phyloP scores from a whole-genome alignment of 2,329 filamentous ascomycete species.

The Fusarium setosum region DNA sequence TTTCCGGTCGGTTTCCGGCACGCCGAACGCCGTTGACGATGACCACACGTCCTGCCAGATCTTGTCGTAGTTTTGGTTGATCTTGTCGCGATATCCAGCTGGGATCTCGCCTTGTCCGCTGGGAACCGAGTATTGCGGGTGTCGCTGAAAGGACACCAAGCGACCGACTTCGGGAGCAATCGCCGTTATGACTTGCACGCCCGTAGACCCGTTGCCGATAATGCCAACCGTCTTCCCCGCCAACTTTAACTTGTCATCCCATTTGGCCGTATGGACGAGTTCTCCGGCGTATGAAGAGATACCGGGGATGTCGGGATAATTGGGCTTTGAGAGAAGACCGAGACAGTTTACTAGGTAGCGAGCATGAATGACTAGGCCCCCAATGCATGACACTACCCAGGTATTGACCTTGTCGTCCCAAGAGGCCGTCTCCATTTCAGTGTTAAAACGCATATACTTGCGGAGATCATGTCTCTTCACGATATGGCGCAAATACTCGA shows the following conservation, averaged over 20 bases:
- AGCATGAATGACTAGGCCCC: background rate
- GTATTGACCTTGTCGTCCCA: conserved; percentile 20
- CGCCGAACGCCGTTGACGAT: background rate
- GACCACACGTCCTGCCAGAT: background rate
- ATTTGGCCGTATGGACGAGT: background rate
- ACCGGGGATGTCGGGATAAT: background rate
- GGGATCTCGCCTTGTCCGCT: background rate
- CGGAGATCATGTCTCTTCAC: conserved; percentile 23
- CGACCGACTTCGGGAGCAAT: conserved; percentile 2
- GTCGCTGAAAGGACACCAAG: conserved; percentile 36
- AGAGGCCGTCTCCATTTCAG: conserved; percentile 45
- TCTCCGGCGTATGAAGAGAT: background rate
- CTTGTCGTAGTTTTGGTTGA: background rate
- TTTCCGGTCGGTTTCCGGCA: background rate
- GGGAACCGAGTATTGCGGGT: conserved; percentile 26
- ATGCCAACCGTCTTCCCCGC: conserved; percentile 9
- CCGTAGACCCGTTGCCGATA: conserved; percentile 20
- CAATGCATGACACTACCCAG: background rate
- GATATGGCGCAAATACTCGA: conserved; percentile 17
- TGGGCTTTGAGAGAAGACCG: background rate
- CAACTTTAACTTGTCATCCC: background rate
- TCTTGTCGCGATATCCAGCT: background rate
- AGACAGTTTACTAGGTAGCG: background rate
- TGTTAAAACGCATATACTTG: conserved; percentile 53
- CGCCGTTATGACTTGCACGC: conserved; percentile 23